These are phyloP conservation scores for Russula virescens DNA, from an alignment of 768 basidiomycete genomes.

Conservation along the genomic window DNA sequence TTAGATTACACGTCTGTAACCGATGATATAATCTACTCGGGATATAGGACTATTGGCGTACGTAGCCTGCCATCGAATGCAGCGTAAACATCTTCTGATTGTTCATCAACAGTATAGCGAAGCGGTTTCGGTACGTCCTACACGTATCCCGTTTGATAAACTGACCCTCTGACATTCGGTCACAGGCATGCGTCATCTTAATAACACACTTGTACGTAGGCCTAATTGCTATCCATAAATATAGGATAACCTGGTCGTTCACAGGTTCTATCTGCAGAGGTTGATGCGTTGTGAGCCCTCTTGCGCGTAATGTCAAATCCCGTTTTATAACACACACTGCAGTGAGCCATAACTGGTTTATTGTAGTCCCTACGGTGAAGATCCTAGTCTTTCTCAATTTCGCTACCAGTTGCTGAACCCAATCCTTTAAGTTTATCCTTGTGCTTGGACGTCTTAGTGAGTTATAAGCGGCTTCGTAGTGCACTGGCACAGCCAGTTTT, in stretches of 20 bases:
- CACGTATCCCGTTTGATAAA: neutral
- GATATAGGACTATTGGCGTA: slow-evolving; percentile 16
- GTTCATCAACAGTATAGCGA: slow-evolving; percentile 14
- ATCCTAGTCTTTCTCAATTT: neutral
- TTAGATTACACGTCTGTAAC: neutral
- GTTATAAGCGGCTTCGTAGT: neutral
- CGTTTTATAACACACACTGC: neutral
- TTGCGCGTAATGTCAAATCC: neutral
- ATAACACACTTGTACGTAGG: slow-evolving; percentile 19
- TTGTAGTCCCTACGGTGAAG: slow-evolving; percentile 18
- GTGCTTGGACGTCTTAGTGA: slow-evolving; percentile 15
- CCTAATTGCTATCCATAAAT: neutral
- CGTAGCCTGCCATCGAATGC: neutral
- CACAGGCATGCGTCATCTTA: slow-evolving; percentile 14
- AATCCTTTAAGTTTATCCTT: slow-evolving; percentile 1
- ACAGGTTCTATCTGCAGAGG: slow-evolving; percentile 20
- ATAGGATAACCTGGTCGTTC: neutral
- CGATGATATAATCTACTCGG: neutral
- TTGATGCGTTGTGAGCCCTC: slow-evolving; percentile 13
- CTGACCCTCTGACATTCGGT: neutral
- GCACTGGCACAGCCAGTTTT: neutral
- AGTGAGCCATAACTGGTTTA: slow-evolving; percentile 25
- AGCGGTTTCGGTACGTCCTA: slow-evolving; percentile 18
- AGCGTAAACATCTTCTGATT: neutral
- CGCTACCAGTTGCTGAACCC: neutral